Base-by-base conservation (phyloP, 352 stramenopile genomes). In the Salisapilia sapeloensis region DNA sequence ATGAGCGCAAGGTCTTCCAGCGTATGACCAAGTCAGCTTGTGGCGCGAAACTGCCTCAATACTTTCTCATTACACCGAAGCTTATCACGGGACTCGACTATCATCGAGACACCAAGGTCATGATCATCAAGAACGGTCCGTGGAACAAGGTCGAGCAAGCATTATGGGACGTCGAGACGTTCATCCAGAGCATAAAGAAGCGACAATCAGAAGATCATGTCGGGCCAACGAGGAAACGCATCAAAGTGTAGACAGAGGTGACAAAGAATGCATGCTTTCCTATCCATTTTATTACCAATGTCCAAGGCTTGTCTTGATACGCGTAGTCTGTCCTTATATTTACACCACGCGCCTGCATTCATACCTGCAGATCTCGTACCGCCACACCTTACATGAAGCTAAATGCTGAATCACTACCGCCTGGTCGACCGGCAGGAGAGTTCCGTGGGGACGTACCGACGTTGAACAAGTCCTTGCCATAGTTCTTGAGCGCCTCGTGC, bases 1-100 rank as follows among this genome's bases (percentile, higher is more conserved):
- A 92, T 35, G 77, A 92, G 38, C 67, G 77, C 31, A 90, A 90
- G 41, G 74, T 92, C 16, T 92, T 92, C 50, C 60, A 83, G 22
- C 74, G 74, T 4, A 89, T 92, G 39, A 90, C 71, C 13, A 80
- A 82, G 44, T 85, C 72, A 21, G 82, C 77, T 4, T 92, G 77
- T 25, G 77, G 77, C n/a, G 70, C 51, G 40, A 84, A 85, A 33
- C 24, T 90, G 26, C 74, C 77, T 11, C 77, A 92, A 43, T 92
- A 92, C 33, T 92, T 92, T 50, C 49, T 92, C 27, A 87, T 92
- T 41, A 90, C 77, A 20, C 77, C 77, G 17, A 92, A 92, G 47
- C 70, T 92, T 21, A 87, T 92, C 44, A 86, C 69, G 5, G 72
- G 69, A 0, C 53, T 92, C 13, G 41, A 58, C 19, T 92, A 89